Base-by-base conservation (phyloP, 1,284 basidiomycete species). In the Apiotrichum gamsii region DNA sequence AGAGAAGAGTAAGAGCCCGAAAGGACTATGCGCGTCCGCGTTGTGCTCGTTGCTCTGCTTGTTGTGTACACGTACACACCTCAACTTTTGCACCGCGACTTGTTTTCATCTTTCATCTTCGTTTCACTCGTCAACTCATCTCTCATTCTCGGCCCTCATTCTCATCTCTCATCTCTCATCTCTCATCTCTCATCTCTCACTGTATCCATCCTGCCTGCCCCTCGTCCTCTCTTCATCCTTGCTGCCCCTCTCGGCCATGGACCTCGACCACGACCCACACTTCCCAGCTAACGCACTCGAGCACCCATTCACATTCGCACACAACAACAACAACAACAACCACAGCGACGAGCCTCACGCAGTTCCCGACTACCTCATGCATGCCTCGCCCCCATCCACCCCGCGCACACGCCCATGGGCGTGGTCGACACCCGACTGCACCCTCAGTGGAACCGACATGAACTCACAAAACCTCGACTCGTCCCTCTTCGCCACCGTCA, bases 201-300 rank as follows among this genome's bases (percentile, higher is more conserved):
- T n/a, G n/a, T n/a, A 19, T 35, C 32, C 8, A 23, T 11, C 10
- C 19, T 32, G 6, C 15, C 33, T 20, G 8, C 10, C n/a, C 39
- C 14, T 31, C 25, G 18, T 13, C n/a, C 14, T 15, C 16, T 19
- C 32, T 30, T 13, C 39, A n/a, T 21, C 18, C 19, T 34, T 23
- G 18, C 30, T n/a, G 15, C 5, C n/a, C 19, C 8, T n/a, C n/a
- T n/a, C n/a, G n/a, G n/a, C n/a, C n/a, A 45, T 45, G 43, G 30
- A 39, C 8, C 11, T 20, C 4, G 36, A 39, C 13, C 21, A 35
- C 11, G n/a, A n/a, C n/a, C n/a, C 25, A 25, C 24, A 33, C 14
- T 52, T 43, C 46, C 51, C 51, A 13, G 46, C 43, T 16, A 48
- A 52, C 43, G 29, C 51, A 9, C 20, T 52, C 13, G 40, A 52